Conservation (phyloP, 2,329 filamentous ascomycete genomes). For the Madurella mycetomatis region DNA sequence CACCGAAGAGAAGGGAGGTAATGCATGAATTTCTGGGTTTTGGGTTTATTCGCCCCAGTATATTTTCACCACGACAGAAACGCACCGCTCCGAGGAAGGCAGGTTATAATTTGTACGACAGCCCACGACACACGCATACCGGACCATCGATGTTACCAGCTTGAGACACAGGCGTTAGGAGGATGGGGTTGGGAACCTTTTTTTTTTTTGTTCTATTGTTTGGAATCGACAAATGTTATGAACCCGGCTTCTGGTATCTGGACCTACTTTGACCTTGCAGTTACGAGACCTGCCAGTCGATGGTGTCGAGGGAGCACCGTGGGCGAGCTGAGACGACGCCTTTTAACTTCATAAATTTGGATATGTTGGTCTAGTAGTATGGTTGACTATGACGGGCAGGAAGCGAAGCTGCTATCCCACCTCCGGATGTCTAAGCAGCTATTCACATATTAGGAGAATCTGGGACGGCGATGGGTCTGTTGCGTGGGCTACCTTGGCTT, state of each 20-base stretch:
- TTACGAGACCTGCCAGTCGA: background rate
- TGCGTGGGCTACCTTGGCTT: background rate
- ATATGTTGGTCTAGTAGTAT: background rate
- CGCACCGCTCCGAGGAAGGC: slow-evolving; percentile 2
- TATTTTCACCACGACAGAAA: background rate
- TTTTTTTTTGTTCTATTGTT: slow-evolving; percentile 10
- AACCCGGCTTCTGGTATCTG: background rate
- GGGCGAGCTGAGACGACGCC: background rate
- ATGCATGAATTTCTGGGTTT: slow-evolving; percentile 42
- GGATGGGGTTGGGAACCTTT: slow-evolving; percentile 8
- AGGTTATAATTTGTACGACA: slow-evolving; percentile 16
- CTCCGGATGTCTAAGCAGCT: background rate
- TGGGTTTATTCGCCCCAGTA: background rate
- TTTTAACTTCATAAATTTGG: background rate
- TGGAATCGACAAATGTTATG: background rate
- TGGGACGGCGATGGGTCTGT: background rate
- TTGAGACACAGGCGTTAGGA: slow-evolving; percentile 19
- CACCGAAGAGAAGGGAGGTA: slow-evolving; percentile 89
- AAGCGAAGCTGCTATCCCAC: background rate
- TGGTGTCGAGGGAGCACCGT: background rate
- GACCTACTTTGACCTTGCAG: background rate
- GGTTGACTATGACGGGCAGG: background rate
- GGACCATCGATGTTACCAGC: slow-evolving; percentile 16
- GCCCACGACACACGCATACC: slow-evolving; percentile 19
- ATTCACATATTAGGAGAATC: background rate